A percentile compares a stretch with the other conserved stretches of the same genome.
Evolutionary conservation across 2,329 filamentous ascomycete species (phyloP).

Genomic region (Diaporthe citrichinensis): DNA sequence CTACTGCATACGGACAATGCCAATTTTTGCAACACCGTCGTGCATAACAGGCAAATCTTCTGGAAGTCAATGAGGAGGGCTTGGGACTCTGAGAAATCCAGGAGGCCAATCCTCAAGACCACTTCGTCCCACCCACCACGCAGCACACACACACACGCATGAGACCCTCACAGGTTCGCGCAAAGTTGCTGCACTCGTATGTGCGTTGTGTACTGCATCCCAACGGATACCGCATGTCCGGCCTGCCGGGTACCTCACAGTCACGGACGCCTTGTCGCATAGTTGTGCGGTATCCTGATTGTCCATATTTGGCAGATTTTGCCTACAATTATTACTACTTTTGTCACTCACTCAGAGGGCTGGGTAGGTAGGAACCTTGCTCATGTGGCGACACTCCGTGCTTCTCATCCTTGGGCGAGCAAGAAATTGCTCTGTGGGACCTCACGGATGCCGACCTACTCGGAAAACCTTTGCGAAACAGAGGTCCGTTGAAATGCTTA

Average conservation of each 20-base stretch:
- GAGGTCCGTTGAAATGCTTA: not conserved
- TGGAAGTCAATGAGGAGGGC: not conserved
- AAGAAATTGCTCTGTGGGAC: not conserved
- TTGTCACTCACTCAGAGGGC: not conserved
- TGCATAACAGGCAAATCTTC: not conserved
- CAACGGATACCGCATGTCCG: not conserved
- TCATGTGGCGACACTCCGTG: not conserved
- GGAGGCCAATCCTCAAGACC: not conserved
- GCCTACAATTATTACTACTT: not conserved
- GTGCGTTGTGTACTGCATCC: not conserved
- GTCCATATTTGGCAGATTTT: not conserved
- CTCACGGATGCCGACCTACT: not conserved
- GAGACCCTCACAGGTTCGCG: not conserved
- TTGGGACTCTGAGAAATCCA: not conserved
- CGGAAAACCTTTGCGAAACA: not conserved
- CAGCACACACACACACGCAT: not conserved
- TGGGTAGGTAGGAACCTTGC: not conserved
- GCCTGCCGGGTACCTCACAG: not conserved
- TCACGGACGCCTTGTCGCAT: not conserved
- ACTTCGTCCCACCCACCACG: not conserved
- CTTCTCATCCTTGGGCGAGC: not conserved
- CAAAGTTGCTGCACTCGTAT: not conserved
- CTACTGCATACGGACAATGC: too few species aligned
- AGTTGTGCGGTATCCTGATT: not conserved
- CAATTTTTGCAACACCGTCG: not conserved